phyloP scores from a whole-genome alignment of 345 rosid species.

The Boechera stricta region DNA sequence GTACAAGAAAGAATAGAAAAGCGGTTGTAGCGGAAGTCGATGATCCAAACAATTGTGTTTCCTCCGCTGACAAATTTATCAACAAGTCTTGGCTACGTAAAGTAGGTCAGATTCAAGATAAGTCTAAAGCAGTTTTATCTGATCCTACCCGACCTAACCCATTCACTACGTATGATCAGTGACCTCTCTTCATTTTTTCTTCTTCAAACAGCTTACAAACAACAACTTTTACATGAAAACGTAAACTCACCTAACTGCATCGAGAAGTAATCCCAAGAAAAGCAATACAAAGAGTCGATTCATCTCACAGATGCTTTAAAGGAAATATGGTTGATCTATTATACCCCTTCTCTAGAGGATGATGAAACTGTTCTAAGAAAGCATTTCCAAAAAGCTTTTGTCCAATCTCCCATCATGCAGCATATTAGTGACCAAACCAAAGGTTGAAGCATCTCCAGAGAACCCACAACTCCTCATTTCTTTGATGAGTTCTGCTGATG shows the following conservation, averaged over 20 bases:
- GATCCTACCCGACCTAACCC: too few species aligned
- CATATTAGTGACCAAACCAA: background rate
- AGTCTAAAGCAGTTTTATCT: conserved; percentile 19
- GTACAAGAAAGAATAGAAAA: conserved; percentile 58
- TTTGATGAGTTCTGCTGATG: background rate
- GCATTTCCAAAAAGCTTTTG: background rate
- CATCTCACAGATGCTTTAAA: background rate
- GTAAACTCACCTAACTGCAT: background rate
- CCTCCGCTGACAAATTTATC: conserved; percentile 46
- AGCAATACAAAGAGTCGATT: background rate
- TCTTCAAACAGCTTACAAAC: background rate
- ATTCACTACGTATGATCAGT: too few species aligned
- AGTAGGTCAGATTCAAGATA: conserved; percentile 58
- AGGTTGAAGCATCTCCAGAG: background rate
- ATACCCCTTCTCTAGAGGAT: background rate
- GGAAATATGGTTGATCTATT: background rate
- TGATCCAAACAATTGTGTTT: conserved; percentile 48
- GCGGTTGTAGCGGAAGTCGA: conserved; percentile 53
- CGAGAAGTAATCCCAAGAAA: background rate
- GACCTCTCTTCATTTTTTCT: too few species aligned
- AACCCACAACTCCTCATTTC: conserved; percentile 5
- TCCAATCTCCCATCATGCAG: background rate
- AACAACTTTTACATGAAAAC: background rate
- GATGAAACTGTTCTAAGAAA: background rate
- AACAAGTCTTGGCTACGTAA: conserved; percentile 60